Base-by-base conservation (phyloP, 2,329 filamentous ascomycete genomes). In the Claviceps capensis region DNA sequence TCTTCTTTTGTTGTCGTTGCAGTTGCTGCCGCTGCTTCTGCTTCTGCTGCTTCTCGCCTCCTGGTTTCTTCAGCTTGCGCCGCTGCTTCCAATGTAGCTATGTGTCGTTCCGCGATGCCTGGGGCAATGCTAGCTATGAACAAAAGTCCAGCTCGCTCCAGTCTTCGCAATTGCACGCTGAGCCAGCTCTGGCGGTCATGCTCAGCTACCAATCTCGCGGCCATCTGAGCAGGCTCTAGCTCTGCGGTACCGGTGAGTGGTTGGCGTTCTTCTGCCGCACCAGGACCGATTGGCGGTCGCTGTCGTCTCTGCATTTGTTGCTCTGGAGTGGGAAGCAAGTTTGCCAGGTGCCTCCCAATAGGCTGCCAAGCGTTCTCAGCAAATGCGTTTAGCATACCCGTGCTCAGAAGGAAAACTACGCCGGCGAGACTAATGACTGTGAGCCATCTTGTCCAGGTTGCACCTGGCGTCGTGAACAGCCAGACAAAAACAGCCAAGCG, bases 91-190 rank as follows among this genome's bases (percentile, higher is more conserved):
- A 80, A 63, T 45, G 77, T 72, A 23, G 75, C 76, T 54, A 85
- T 83, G 55, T 85, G 81, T 48, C 79, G 69, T 64, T 85, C 81
- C 1, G 80, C 80, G 23, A 85, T 74, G 9, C 81, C 81, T 1
- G 81, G 81, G 1, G 81, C 78, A 54, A 85, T 74, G 61, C 81
- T 85, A 19, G 81, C 81, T 22, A 85, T 67, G 59, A 85, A 84
- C 23, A 85, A 68, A 16, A 84, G 71, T 0, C 77, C 71, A 17
- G 79, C 76, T 55, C 81, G 74, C 64, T 85, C 80, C 6, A 79
- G 59, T 11, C 78, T 69, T 52, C 79, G 70, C 5, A 76, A 63
- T 52, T 77, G 74, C 8, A 57, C 58, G 11, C 61, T 41, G 26
- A 69, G 42, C 67, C 67, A 69, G 13, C 56, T 59, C 22, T 62